These are phyloP conservation scores for Byssothecium circinans DNA, from an alignment of 2,329 filamentous ascomycete species.

Conservation along the genomic window DNA sequence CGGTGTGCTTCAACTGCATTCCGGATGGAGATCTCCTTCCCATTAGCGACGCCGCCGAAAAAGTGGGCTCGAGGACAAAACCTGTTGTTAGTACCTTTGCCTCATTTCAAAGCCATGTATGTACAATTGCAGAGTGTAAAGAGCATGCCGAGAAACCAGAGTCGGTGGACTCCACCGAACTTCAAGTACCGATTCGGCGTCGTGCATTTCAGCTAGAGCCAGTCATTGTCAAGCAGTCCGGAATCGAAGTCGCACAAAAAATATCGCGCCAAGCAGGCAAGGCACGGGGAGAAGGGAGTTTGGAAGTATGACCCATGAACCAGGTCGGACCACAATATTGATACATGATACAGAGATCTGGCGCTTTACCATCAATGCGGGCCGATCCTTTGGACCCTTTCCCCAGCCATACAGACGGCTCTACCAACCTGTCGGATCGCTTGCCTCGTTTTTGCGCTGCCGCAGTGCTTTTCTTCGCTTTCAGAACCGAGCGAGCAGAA, in stretches of 20 bases:
- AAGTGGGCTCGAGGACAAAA: conserved; percentile 1
- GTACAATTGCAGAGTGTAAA: conserved; percentile 19
- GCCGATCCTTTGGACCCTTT: conserved; percentile 29
- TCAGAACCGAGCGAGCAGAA: conserved; percentile 12
- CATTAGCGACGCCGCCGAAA: conserved; percentile 2
- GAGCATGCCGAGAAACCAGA: conserved; percentile 17
- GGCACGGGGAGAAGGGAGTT: conserved; percentile 11
- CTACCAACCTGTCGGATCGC: conserved; percentile 18
- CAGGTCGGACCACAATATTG: conserved; percentile 31
- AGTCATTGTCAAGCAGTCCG: conserved; percentile 24
- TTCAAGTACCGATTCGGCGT: conserved; percentile 24
- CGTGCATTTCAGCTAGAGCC: conserved; percentile 30
- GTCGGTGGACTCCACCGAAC: conserved; percentile 22
- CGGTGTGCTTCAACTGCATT: conserved; percentile 1
- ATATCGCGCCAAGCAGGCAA: conserved; percentile 41
- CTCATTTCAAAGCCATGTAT: conserved; percentile 25
- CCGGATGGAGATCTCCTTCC: not conserved
- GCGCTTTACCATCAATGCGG: conserved; percentile 26
- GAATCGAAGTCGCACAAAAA: conserved; percentile 30
- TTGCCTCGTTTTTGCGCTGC: conserved; percentile 18
- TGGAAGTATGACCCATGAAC: conserved; percentile 15
- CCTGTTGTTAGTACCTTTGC: conserved; percentile 22
- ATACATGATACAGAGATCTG: conserved; percentile 33
- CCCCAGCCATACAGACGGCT: conserved; percentile 15
- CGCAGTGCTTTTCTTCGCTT: conserved; percentile 21